Conservation (phyloP, 2,329 filamentous ascomycete species). For the Penicillium sp. region DNA sequence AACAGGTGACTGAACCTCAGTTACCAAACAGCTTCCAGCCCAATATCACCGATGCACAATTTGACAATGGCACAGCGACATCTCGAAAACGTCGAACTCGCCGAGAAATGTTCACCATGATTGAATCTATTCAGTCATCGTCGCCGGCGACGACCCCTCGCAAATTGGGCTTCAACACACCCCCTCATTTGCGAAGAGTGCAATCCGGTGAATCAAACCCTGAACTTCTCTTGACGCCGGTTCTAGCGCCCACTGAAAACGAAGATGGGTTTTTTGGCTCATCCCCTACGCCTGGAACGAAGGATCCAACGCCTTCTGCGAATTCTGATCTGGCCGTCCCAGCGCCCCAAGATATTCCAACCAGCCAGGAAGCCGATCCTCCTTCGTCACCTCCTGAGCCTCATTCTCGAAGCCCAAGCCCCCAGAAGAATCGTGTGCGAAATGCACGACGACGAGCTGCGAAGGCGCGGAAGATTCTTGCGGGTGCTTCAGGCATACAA, state of each 20-base stretch:
- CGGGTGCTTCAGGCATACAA: conserved; percentile 2
- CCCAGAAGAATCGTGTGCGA: conserved; percentile 14
- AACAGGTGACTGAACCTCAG: conserved; percentile 34
- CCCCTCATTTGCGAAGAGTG: conserved; percentile 30
- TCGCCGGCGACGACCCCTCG: conserved; percentile 32
- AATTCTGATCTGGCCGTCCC: conserved; percentile 38
- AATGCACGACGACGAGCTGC: conserved; percentile 12
- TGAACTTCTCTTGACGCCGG: conserved; percentile 45
- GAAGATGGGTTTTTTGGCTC: conserved; percentile 53
- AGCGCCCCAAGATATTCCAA: conserved; percentile 17
- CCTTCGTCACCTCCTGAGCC: conserved; percentile 41
- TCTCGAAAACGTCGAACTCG: conserved; percentile 71
- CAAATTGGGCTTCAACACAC: conserved; percentile 31
- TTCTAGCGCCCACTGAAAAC: conserved; percentile 41
- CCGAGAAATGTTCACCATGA: conserved; percentile 64
- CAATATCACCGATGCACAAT: conserved; percentile 62
- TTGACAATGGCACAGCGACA: conserved; percentile 65
- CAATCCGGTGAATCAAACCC: conserved; percentile 24
- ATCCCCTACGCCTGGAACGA: conserved; percentile 54
- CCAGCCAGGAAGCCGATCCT: conserved; percentile 26
- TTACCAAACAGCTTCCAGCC: conserved; percentile 36
- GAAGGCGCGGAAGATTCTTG: conserved; percentile 18
- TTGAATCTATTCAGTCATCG: conserved; percentile 65
- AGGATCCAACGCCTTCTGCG: conserved; percentile 28
- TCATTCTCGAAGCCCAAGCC: conserved; percentile 24